Evolutionary conservation across 805 yeast genomes (phyloP), one percentile per base, ranked within the genome.

Genomic region (Barnettozyma botsteinii): DNA sequence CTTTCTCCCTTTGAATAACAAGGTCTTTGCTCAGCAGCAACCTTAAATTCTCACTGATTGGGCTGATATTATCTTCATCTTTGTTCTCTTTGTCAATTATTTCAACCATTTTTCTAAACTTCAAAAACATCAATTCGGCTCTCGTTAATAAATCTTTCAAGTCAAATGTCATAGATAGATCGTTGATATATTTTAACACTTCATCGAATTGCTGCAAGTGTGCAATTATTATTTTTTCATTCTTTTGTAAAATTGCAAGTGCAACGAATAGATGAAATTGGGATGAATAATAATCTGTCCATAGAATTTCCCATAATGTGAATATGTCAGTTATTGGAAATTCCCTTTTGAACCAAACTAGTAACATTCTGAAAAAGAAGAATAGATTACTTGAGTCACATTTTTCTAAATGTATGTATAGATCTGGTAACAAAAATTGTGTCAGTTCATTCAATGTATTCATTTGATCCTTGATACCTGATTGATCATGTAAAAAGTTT

Each of bases 301-400:
- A 86, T 34, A 93, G 66, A 4, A 84, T 79, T 56, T 91, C 98
- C 98, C 98, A 91, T n/a, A 91, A 68, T 22, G 74, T 67, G 55
- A 84, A 64, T 1, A 86, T 84, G 40, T 85, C 85, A 35, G 75
- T 75, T 74, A 91, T 85, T 21, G 72, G 73, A 47, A 93, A 81
- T 55, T 93, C 98, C 36, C 98, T 75, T 59, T 93, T 93, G 59
- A 75, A 93, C 96, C 96, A 89, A 3, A 93, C 97, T 29, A 93
- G 67, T 13, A 93, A 65, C 98, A 93, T 91, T 45, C 98, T 69
- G 68, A 93, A 93, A 53, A 89, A 88, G 69, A 93, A 93, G 57
- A 93, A 93, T 46, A 93, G 70, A 56, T 93, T 89, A 23, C 81
- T 84, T 3, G 96, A 81, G 49, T 89, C 96, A 54, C 96, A 87